Conservation (phyloP, 768 basidiomycete species). For the Lepiota venenata region DNA sequence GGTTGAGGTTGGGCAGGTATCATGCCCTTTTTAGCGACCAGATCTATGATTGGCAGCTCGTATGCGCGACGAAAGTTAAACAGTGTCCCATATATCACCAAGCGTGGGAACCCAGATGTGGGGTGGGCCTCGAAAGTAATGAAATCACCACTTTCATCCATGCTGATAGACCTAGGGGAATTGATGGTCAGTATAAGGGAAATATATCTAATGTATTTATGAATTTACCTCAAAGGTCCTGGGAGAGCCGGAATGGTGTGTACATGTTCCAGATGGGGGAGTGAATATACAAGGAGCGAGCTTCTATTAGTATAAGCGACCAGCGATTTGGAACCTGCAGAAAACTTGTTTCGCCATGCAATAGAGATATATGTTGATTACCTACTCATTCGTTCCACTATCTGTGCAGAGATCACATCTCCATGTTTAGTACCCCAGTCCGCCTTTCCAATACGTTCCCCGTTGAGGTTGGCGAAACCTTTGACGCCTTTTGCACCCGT, state of each 20-base stretch:
- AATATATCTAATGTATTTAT: background rate
- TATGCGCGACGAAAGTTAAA: constrained; percentile 55
- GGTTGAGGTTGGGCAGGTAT: constrained; percentile 62
- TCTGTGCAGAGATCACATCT: constrained; percentile 43
- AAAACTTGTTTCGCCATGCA: constrained; percentile 2
- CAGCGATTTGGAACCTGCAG: constrained; percentile 48
- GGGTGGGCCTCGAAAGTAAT: constrained; percentile 38
- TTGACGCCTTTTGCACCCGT: constrained; percentile 59
- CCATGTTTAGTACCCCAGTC: constrained; percentile 61
- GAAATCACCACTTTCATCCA: constrained; percentile 55
- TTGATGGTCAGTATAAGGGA: background rate
- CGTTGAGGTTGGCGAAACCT: constrained; percentile 54
- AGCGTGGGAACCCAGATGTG: constrained; percentile 29
- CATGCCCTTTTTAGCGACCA: constrained; percentile 35
- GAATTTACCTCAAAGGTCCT: constrained; percentile 30
- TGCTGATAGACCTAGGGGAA: constrained; percentile 29
- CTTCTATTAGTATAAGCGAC: constrained; percentile 52
- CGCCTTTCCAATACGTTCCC: constrained; percentile 61
- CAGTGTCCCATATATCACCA: constrained; percentile 51
- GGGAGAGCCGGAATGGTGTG: constrained; percentile 40
- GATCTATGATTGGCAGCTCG: constrained; percentile 48
- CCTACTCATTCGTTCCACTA: constrained; percentile 64
- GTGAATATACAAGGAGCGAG: constrained; percentile 52
- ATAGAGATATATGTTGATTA: background rate
- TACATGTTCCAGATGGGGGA: constrained; percentile 59